Percentiles rank a stretch among this genome's conserved stretches.
Evolutionary conservation across 345 rosid genomes (phyloP).

Genomic region (Pugionium dolabratum): DNA sequence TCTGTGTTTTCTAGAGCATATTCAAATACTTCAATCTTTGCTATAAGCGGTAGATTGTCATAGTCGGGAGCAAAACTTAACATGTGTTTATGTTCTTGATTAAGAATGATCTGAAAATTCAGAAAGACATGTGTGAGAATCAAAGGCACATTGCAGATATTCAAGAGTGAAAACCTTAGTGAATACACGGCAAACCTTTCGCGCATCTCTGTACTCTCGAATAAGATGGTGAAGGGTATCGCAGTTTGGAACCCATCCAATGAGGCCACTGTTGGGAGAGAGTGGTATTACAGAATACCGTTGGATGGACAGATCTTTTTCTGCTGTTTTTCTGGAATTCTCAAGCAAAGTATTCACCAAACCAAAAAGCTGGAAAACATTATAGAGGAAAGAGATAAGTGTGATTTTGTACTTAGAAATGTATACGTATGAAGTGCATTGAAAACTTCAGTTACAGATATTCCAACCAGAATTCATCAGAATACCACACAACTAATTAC

Average conservation of each 20-base stretch:
- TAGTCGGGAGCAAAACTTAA: constrained; percentile 90
- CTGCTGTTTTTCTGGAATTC: constrained; percentile 84
- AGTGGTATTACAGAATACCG: constrained; percentile 90
- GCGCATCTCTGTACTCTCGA: constrained; percentile 89
- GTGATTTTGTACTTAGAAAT: constrained; percentile 16
- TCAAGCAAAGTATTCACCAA: constrained; percentile 88
- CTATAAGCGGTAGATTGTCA: constrained; percentile 88
- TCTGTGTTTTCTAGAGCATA: constrained; percentile 86
- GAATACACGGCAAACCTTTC: constrained; percentile 60
- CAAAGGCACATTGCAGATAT: constrained; percentile 10
- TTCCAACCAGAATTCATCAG: constrained; percentile 15
- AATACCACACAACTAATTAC: constrained; percentile 13
- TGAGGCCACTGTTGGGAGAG: constrained; percentile 93
- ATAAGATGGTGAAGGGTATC: constrained; percentile 95
- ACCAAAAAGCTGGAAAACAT: constrained; percentile 77
- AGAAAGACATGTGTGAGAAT: constrained; percentile 31
- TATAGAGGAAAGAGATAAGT: constrained; percentile 16
- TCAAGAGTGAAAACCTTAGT: constrained; percentile 17
- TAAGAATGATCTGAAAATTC: constrained; percentile 68
- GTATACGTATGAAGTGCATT: constrained; percentile 3
- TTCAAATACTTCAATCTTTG: constrained; percentile 92
- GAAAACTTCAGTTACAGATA: constrained; percentile 11
- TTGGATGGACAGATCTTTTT: constrained; percentile 88
- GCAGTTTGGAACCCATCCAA: constrained; percentile 97
- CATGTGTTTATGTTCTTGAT: constrained; percentile 94